Evolutionary conservation across 352 stramenopile species (phyloP).

Genomic region (Aphanomyces stellatus): DNA sequence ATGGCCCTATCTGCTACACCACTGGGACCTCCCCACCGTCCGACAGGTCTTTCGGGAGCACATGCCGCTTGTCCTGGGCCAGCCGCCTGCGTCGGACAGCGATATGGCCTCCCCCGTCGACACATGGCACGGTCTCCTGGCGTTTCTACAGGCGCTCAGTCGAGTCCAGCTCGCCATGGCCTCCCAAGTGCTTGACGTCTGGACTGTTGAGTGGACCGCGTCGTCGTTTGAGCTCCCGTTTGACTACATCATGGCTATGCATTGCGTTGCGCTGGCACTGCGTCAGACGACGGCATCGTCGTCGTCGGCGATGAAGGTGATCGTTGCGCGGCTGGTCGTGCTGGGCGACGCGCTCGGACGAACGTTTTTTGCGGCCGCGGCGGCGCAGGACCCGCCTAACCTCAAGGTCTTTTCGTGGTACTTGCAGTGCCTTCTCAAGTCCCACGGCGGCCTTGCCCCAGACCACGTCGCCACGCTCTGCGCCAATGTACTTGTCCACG

Average conservation of each 20-base stretch:
- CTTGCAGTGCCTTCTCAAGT: not conserved
- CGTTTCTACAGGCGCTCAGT: not conserved
- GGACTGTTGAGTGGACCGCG: not conserved
- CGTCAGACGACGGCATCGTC: not conserved
- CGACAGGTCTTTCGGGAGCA: slow-evolving; percentile 31
- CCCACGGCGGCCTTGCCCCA: not conserved
- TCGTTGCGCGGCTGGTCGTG: not conserved
- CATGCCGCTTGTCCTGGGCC: slow-evolving; percentile 46
- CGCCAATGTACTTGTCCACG: not conserved
- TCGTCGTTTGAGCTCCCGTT: not conserved
- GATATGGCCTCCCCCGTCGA: slow-evolving; percentile 5
- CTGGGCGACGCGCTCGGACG: not conserved
- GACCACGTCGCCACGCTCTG: not conserved
- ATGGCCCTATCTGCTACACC: slow-evolving; percentile 38
- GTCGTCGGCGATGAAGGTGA: not conserved
- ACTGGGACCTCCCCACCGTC: slow-evolving; percentile 23
- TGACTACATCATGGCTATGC: not conserved
- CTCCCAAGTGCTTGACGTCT: not conserved
- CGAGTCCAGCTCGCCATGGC: not conserved
- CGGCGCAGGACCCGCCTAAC: not conserved
- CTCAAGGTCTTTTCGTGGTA: not conserved
- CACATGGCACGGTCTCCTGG: not conserved
- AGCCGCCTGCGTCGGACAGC: too few species aligned
- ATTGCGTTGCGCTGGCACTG: not conserved
- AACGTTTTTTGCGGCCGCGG: not conserved